Base-by-base conservation (phyloP, 2,329 filamentous ascomycete genomes). In the Stemphylium vesicarium region DNA sequence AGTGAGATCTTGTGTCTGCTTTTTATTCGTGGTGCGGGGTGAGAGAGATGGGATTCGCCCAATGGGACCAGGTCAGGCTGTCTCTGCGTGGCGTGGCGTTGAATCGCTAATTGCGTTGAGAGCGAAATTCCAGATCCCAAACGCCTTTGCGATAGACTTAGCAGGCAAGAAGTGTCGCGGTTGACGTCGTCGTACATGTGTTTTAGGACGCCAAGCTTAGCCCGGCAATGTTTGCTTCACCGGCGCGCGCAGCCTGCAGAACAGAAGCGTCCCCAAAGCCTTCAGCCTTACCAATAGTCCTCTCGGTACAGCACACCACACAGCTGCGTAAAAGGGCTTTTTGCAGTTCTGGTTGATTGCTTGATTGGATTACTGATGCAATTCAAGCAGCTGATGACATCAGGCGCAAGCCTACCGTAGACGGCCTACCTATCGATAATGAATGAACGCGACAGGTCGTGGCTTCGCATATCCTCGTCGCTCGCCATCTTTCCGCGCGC, bases 351-450 rank as follows among this genome's bases (percentile, higher is more conserved):
- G 24, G 18, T 26, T 37, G 18, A 41, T 41, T 36, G 13, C 35
- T 49, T 53, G 13, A 46, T 52, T 50, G 58, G 38, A 20, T 44
- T 50, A 42, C 15, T 52, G 38, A 32, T 44, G 41, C 20, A 31
- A 50, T 54, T 42, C 32, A 45, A 36, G 37, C 26, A 37, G 16
- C 15, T 16, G 35, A 53, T 61, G 50, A 56, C 56, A 47, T 56
- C 52, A 58, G 48, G 31, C 51, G 29, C 42, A 35, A 29, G 54
- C 54, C 42, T 47, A 36, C 46, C 43, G 45, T 24, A 32, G 40
- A 36, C 13, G 39, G 55, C 22, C 26, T 10, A 29, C 39, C 57
- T 62, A 61, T 63, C 59, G 60, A 59, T 60, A 62, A 57, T 59
- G 50, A 42, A 36, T 10, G 49, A 42, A 50, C 50, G 45, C 56